Evolutionary conservation across 495 filamentous ascomycete species (phyloP).

Genomic region (Trichoderma asperelloides): DNA sequence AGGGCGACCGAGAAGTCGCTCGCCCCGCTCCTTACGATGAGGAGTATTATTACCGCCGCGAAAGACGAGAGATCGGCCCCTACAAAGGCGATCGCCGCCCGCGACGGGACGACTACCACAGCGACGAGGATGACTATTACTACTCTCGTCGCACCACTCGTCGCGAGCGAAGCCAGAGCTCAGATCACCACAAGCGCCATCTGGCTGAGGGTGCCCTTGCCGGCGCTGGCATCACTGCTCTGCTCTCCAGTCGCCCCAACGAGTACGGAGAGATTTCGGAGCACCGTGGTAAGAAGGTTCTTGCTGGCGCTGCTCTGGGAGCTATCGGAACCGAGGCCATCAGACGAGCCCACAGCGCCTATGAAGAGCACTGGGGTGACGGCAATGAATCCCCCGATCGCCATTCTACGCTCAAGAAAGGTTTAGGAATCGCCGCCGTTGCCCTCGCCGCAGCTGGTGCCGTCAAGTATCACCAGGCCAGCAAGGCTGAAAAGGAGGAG

Average conservation of each 20-base stretch:
- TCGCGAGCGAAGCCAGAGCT: slow-evolving; percentile 48
- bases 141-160: slow-evolving; percentile 33
- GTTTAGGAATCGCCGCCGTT: slow-evolving; percentile 70
- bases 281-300: slow-evolving; percentile 59
- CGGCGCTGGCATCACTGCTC: slow-evolving; percentile 65
- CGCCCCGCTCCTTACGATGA: slow-evolving; percentile 34
- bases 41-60: slow-evolving; percentile 60
- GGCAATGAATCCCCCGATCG: slow-evolving; percentile 31
- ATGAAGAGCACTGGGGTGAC: slow-evolving; percentile 55
- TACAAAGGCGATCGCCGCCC: slow-evolving; percentile 43
- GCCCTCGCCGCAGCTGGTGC: slow-evolving; percentile 67
- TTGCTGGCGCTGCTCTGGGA: slow-evolving; percentile 74
- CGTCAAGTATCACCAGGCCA: slow-evolving; percentile 63
- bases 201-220: slow-evolving; percentile 80
- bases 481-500: slow-evolving; percentile 56
- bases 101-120: slow-evolving; percentile 52
- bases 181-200: slow-evolving; percentile 58
- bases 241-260: slow-evolving; percentile 60
- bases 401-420: slow-evolving; percentile 51
- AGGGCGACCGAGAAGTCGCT: slow-evolving; percentile 38
- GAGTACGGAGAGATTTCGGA: slow-evolving; percentile 48
- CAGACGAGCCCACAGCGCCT: slow-evolving; percentile 61
- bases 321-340: slow-evolving; percentile 73
- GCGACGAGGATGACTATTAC: slow-evolving; percentile 40
- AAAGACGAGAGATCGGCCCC: slow-evolving; percentile 42